Conservation (phyloP, 225 moss, liverwort and hornwort species). For the Thuidium tamariscinum region DNA sequence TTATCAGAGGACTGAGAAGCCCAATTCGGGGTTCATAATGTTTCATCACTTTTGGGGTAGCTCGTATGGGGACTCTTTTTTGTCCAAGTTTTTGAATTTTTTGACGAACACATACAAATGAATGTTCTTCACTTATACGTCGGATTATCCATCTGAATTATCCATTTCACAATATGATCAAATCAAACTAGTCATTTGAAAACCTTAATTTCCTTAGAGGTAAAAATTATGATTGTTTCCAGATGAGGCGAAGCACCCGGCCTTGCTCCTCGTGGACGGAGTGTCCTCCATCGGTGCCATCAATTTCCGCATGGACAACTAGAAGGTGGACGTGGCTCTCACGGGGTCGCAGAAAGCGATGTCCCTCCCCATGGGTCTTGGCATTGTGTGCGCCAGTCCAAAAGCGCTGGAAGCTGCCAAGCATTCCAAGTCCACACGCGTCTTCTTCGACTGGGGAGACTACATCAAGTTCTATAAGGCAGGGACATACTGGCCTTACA, state of each 20-base stretch:
- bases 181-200: not conserved
- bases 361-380: conserved; percentile 78
- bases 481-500: conserved; percentile 84
- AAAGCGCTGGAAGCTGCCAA: conserved; percentile 79
- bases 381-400: conserved; percentile 77
- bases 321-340: conserved; percentile 88
- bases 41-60: not conserved
- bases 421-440: conserved; percentile 50
- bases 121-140: not conserved
- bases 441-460: conserved; percentile 88
- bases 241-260: conserved; percentile 74
- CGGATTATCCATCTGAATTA: not conserved
- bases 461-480: conserved; percentile 64
- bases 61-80: not conserved
- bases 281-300: conserved; percentile 92
- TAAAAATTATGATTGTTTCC: not conserved
- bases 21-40: not conserved
- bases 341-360: conserved; percentile 92
- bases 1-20: not conserved
- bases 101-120: not conserved
- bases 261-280: conserved; percentile 80
- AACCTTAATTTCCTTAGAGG: not conserved
- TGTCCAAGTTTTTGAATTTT: not conserved
- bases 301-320: conserved; percentile 85
- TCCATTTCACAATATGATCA: too few relatives aligned